Percentiles rank a stretch among this genome's conserved stretches.
phyloP scores from a whole-genome alignment of 2,329 filamentous ascomycete species.

The Juglanconis sp. region DNA sequence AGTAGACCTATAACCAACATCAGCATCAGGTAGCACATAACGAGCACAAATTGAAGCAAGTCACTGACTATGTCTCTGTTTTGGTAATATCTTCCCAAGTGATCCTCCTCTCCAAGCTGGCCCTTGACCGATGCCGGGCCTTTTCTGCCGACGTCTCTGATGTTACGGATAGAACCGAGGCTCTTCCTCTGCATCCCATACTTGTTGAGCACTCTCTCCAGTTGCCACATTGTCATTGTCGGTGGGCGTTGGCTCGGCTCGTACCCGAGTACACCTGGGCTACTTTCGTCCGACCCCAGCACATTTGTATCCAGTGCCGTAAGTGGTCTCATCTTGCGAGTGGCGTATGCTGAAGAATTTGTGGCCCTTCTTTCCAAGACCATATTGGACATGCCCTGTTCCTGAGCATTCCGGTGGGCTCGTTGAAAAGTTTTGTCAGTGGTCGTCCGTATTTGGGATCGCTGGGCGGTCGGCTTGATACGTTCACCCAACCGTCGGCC shows the following conservation, averaged over 20 bases:
- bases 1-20: background rate
- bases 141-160: background rate
- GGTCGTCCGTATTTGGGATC: background rate
- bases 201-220: background rate
- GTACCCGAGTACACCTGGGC: background rate
- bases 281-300: background rate
- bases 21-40: background rate
- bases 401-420: background rate
- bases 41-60: too few species aligned
- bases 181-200: background rate
- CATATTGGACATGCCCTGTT: background rate
- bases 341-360: background rate
- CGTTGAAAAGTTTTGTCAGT: background rate
- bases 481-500: background rate
- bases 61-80: background rate
- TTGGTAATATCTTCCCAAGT: background rate
- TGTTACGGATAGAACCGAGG: background rate
- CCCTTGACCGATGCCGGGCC: background rate
- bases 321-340: background rate
- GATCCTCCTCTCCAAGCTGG: background rate
- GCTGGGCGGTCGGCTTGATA: background rate
- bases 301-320: background rate
- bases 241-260: background rate
- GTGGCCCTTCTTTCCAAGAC: background rate
- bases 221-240: background rate